phyloP scores from a whole-genome alignment of 257 asterid species.

The Handroanthus guayacan region DNA sequence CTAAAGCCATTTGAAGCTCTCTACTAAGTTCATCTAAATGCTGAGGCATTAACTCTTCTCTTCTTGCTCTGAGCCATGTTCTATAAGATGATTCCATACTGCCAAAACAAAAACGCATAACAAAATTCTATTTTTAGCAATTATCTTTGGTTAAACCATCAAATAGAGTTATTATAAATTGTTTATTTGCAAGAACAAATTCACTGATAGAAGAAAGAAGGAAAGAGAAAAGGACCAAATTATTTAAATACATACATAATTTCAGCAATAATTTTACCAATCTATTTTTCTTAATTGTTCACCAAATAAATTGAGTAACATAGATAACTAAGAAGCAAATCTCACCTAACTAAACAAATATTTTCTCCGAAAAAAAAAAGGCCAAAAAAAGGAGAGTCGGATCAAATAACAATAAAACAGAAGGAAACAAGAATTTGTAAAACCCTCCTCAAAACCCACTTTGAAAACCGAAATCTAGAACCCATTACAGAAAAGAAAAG shows the following conservation, averaged over 20 bases:
- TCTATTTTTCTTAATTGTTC: conserved; percentile 2
- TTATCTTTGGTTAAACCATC: conserved; percentile 17
- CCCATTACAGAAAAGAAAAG: conserved; percentile 5
- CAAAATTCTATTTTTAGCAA: not conserved
- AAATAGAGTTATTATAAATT: not conserved
- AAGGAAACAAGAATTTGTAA: not conserved
- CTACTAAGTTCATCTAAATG: conserved; percentile 64
- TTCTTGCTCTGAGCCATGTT: conserved; percentile 73
- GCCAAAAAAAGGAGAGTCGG: not conserved
- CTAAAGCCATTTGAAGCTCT: conserved; percentile 88
- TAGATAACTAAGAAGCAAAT: conserved; percentile 29
- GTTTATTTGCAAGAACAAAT: conserved; percentile 5
- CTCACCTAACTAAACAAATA: conserved; percentile 35
- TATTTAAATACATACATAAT: not conserved
- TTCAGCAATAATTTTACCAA: not conserved
- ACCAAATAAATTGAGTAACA: conserved; percentile 13
- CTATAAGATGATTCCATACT: conserved; percentile 96
- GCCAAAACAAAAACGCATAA: conserved; percentile 34
- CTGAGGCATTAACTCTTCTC: conserved; percentile 59
- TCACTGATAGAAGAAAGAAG: not conserved
- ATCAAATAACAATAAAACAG: not conserved
- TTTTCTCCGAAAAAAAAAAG: not conserved
- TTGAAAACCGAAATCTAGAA: conserved; percentile 24
- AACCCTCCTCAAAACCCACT: conserved; percentile 32
- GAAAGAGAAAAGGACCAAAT: not conserved